Evolutionary conservation across 164 flowering plant species (phyloP).

Genomic region (Magnolia officinalis): DNA sequence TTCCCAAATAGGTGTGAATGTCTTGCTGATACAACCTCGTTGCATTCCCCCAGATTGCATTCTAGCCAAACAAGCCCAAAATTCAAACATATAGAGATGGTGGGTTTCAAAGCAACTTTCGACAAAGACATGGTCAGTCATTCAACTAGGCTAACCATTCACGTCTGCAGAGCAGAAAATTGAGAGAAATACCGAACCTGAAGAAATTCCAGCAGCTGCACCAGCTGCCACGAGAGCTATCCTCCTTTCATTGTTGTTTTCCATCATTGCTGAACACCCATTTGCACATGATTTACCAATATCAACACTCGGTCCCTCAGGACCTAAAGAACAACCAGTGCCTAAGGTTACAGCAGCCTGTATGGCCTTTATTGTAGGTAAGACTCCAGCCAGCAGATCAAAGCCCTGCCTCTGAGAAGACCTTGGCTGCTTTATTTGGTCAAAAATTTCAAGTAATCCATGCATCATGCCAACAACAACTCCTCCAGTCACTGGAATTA

Average conservation of each 20-base stretch:
- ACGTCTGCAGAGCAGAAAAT: background rate
- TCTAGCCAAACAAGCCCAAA: background rate
- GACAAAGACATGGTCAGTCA: background rate
- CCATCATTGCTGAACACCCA: constrained; percentile 88
- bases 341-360: constrained; percentile 98
- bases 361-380: constrained; percentile 87
- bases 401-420: constrained; percentile 65
- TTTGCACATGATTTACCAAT: constrained; percentile 98
- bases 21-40: too few species aligned
- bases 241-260: constrained; percentile 88
- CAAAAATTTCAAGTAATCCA: constrained; percentile 85
- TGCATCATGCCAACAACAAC: constrained; percentile 98
- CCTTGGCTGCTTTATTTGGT: constrained; percentile 72
- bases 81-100: background rate
- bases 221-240: constrained; percentile 99
- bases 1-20: too few species aligned
- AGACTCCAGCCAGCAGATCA: constrained; percentile 73
- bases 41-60: too few species aligned
- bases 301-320: constrained; percentile 99
- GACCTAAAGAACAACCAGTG: constrained; percentile 98
- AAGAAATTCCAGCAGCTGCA: constrained; percentile 97
- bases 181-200: constrained; percentile 48
- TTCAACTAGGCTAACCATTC: too few species aligned
- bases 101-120: background rate
- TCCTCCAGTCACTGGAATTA: constrained; percentile 96